A percentile compares a stretch with the other conserved stretches of the same genome.
These are phyloP conservation scores for Citrus sp. DNA, from an alignment of 345 rosid species.

Conservation along the genomic window DNA sequence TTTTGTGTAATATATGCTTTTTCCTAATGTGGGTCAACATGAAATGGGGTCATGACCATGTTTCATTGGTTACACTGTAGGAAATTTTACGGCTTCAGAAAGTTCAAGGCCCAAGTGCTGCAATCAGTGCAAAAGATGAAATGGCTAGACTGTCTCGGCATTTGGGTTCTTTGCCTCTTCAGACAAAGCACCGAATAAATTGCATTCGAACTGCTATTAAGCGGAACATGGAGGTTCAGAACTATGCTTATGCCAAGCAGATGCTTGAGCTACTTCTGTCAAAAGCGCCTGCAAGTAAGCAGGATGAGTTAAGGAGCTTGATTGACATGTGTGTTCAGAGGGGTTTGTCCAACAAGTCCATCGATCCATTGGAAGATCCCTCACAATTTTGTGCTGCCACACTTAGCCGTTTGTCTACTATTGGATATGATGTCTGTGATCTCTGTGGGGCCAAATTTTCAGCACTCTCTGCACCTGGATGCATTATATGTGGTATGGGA, in stretches of 20 bases:
- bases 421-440: conserved; percentile 95
- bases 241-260: conserved; percentile 84
- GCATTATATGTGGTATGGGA: conserved; percentile 99
- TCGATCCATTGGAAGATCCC: conserved; percentile 92
- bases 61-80: conserved; percentile 32
- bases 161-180: conserved; percentile 82
- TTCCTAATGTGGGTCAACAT: background rate
- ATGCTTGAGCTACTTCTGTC: conserved; percentile 95
- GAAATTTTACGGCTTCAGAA: conserved; percentile 84
- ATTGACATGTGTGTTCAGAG: conserved; percentile 88
- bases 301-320: conserved; percentile 83
- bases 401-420: conserved; percentile 90
- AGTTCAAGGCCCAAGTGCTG: conserved; percentile 91
- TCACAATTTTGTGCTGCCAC: conserved; percentile 97
- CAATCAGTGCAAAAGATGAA: conserved; percentile 94
- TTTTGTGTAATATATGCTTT: background rate
- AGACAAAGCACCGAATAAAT: conserved; percentile 91
- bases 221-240: conserved; percentile 97
- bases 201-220: conserved; percentile 94
- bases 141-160: conserved; percentile 96
- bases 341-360: conserved; percentile 86
- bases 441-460: conserved; percentile 94
- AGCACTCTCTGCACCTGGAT: conserved; percentile 83
- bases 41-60: background rate
- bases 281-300: conserved; percentile 89